Base-by-base conservation (phyloP, 164 flowering plant species). In the Houttuynia cordata region DNA sequence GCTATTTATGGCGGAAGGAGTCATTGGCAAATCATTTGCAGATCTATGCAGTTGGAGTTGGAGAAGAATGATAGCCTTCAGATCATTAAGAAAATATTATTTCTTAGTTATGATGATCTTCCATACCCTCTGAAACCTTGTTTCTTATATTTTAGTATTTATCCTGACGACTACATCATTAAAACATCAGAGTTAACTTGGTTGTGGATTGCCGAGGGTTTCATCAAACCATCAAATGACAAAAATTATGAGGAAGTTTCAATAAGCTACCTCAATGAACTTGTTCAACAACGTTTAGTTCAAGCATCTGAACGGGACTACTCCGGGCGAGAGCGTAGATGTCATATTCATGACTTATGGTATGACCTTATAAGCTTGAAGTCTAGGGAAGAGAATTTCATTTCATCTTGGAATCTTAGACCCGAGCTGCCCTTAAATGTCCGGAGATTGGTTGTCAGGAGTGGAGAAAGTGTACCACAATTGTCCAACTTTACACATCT, bases 301-400 rank as follows among this genome's bases (percentile, higher is more conserved):
- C 65, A 63, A 60, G 78, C 68, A 20, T 53, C 59, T 17, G 58
- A 63, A 57, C 67, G 56, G 4, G 66, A 72, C 53, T 64, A 59
- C 1, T 49, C 23, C 39, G 81, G 80, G 24, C 65, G 77, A 24
- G 71, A 63, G 17, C 78, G 70, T 59, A 40, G 66, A 13, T 75
- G 75, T 61, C 61, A 69, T 9, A 58, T 82, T 22, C 90, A 82
- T 63, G 86, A 79, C 61, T n/a, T n/a, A n/a, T n/a, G n/a, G n/a
- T n/a, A n/a, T n/a, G n/a, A n/a, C n/a, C n/a, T n/a, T n/a, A n/a
- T 50, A n/a, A n/a, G 80, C 13, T 41, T 81, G 70, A 67, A 55
- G 52, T 73, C 77, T 0, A 65, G 70, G 50, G 63, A 62, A 57
- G 69, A 70, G 65, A 68, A 63, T 39, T 76, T 77, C 56, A 62